Conservation (phyloP, 768 basidiomycete genomes). For the Suillus tomentosus region DNA sequence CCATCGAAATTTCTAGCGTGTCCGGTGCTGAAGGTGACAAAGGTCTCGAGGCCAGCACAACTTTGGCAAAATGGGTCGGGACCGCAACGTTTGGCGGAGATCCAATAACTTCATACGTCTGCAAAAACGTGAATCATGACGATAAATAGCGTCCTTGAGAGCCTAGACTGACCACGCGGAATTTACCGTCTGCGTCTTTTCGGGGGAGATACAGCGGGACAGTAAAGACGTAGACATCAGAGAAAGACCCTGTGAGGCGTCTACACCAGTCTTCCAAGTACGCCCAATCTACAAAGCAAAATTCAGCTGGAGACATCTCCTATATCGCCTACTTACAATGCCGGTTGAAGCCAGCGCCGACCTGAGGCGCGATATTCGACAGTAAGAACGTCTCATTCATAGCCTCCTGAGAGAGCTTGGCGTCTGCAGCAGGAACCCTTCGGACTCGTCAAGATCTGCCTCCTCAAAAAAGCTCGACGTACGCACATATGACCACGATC, state of each 20-base stretch:
- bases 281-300: constrained; percentile 75
- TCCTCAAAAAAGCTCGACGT: not conserved
- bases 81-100: constrained; percentile 87
- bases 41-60: constrained; percentile 78
- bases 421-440: constrained; percentile 97
- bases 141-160: not conserved
- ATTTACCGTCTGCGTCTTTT: constrained; percentile 87
- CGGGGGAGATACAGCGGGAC: constrained; percentile 94
- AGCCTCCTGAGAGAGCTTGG: constrained; percentile 85
- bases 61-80: constrained; percentile 98
- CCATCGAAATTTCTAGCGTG: constrained; percentile 75
- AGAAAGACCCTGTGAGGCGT: constrained; percentile 79
- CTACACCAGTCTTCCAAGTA: constrained; percentile 97
- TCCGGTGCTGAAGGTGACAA: constrained; percentile 72
- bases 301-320: not conserved
- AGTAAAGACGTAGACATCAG: constrained; percentile 97
- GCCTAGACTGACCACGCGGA: constrained; percentile 76
- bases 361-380: constrained; percentile 97
- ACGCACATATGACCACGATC: constrained; percentile 96
- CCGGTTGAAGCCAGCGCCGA: constrained; percentile 95
- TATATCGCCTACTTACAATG: constrained; percentile 64
- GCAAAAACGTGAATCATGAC: not conserved
- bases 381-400: constrained; percentile 97
- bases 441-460: not conserved
- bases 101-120: constrained; percentile 97